Conservation (phyloP, 106 monocot genomes). For the Dioscorea alata region DNA sequence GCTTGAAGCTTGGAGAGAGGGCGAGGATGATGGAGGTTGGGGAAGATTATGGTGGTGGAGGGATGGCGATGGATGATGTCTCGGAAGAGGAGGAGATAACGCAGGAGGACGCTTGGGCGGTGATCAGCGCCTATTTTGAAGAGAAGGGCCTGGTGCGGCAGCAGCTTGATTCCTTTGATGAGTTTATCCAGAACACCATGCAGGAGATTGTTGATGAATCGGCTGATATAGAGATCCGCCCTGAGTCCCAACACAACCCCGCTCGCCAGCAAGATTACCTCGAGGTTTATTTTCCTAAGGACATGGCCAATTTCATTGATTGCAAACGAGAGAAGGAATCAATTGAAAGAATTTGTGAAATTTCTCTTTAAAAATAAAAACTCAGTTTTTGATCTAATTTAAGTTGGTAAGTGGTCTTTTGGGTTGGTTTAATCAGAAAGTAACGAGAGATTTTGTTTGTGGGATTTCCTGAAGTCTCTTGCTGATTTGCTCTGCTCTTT, state of each 20-base stretch:
- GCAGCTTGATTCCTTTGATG: conserved; percentile 98
- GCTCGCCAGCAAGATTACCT: conserved; percentile 81
- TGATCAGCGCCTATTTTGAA: conserved; percentile 97
- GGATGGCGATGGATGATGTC: conserved; percentile 16
- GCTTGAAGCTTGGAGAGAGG: no score
- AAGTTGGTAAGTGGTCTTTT: no score
- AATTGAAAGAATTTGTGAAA: no score
- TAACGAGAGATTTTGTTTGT: no score
- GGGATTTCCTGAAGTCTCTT: no score
- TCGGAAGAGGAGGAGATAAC: conserved; percentile 92
- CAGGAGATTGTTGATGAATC: conserved; percentile 98
- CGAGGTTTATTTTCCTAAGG: conserved; percentile 34
- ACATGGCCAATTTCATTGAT: no score
- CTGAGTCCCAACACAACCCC: conserved; percentile 96
- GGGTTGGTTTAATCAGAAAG: no score
- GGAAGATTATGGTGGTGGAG: conserved; percentile 22
- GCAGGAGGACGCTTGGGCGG: conserved; percentile 97
- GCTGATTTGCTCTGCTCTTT: no score
- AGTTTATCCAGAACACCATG: conserved; percentile 96
- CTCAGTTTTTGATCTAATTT: no score
- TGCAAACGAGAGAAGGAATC: no score
- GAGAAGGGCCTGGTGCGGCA: conserved; percentile 96
- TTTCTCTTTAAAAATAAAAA: no score
- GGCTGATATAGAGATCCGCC: conserved; percentile 92
- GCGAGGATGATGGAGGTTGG: conserved; percentile 5